Base-by-base conservation (phyloP, 164 flowering plant species). In the Piper longum region DNA sequence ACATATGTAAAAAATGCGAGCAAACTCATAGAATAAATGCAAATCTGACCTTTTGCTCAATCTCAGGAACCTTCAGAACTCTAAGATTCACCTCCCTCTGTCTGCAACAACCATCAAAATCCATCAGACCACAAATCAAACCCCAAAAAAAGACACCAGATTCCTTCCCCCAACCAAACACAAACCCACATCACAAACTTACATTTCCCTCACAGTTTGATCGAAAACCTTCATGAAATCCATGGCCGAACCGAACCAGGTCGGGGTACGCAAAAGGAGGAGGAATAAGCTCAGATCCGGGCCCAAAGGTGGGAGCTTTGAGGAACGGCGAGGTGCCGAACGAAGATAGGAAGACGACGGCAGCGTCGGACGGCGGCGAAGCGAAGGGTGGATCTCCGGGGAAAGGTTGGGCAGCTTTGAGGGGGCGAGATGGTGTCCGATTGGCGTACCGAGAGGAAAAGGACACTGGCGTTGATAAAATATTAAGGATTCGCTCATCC, bases 171-270 rank as follows among this genome's bases (percentile, higher is more conserved):
- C 40, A 60, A 60, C 48, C 48, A 42, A 41, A 1, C 4, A 60
- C 18, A 11, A 41, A 41, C 17, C 7, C 43, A 4, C 14, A 0
- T 11, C 44, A 52, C 1, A 39, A 17, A 4, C 89, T 79, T 71
- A 93, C 99, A 93, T 90, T 79, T 90, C 99, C 43, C 97, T 83
- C 16, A 93, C 95, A 4, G 99, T 81, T 70, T 93, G 97, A 80
- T 93, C 99, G 75, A 93, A 54, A 41, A 84, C 99, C 83, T 93
- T 93, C 96, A 93, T 90, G 85, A 93, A 93, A 84, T 92, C 98
- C 98, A 92, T 92, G 66, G 68, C 75, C 9, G 68, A 18, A 59
- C 36, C 36, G 36, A 26, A 26, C 36, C 36, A 26, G 1, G 36
- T 26, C 36, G 36, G 36, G 36, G 36, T 2, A 26, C 36, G 1